Base-by-base conservation (phyloP, 1,139 yeast species). In the Blastobotrys capitulatus region DNA sequence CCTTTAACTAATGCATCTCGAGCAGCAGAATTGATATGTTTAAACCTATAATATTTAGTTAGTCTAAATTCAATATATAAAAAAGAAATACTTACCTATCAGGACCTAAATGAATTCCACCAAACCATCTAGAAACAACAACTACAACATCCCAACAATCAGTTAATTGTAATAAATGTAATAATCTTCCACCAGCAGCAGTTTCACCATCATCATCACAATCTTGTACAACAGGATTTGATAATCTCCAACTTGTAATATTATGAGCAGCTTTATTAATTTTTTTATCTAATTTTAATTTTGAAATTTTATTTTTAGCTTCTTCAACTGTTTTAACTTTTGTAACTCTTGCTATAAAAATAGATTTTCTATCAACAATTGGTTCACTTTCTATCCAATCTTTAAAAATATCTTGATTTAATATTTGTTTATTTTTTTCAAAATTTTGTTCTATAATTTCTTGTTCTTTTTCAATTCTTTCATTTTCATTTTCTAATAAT, bases 201-300 rank as follows among this genome's bases (percentile, higher is more conserved):
- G 95, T 77, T 63, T 92, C 99, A 3, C 98, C 98, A 63, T 92
- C 98, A 63, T 94, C 98, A 60, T 92, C 97, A 61, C 86, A 88
- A 61, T 92, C 97, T 59, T 86, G 92, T 42, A 76, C 74, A 0
- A 81, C 76, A 0, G 80, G 83, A 12, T 61, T 60, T 0, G 65
- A 67, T 2, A 90, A 84, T 54, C 97, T 71, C 84, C 92, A 90
- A 0, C 96, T 90, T 25, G 82, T 79, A 79, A 92, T 90, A 56
- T 85, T 83, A 66, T 92, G 97, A 0, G 79, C 66, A 0, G 97
- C 84, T 54, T 77, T 75, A 8, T 81, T 67, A 19, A 92, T 75
- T 64, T 80, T 84, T 46, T 78, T 76, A 59, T 89, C 96, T 20
- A 76, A 70, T 50, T 78, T 74, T 37, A 92, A 69, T 19, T 69